A percentile compares a stretch with the other conserved stretches of the same genome.
Conservation (phyloP, 2,329 filamentous ascomycete genomes). For the Penicillium fuscoglaucum region DNA sequence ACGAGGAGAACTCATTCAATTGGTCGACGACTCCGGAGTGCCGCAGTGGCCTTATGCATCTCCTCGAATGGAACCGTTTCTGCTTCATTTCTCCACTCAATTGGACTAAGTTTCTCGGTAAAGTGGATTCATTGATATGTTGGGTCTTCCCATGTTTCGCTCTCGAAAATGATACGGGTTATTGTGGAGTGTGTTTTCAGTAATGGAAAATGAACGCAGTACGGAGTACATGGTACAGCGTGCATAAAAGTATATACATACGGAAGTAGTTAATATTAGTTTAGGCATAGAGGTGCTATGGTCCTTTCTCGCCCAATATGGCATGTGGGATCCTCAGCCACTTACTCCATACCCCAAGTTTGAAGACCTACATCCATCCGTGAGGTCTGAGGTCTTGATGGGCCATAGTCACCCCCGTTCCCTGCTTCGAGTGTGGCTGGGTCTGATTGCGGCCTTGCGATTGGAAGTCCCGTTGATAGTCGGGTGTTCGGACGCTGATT, state of each 20-base stretch:
- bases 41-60: slow-evolving; percentile 3
- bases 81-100: slow-evolving; percentile 1
- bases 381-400: background rate
- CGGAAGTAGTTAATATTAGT: background rate
- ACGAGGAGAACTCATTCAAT: background rate
- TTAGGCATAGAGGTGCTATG: background rate
- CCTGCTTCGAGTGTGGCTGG: slow-evolving; percentile 9
- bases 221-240: background rate
- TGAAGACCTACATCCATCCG: background rate
- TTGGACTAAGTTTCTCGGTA: slow-evolving; percentile 2
- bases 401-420: background rate
- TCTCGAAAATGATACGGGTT: slow-evolving; percentile 2
- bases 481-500: background rate
- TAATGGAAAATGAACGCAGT: background rate
- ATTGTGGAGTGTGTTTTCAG: background rate
- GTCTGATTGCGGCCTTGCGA: background rate
- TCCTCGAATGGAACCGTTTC: background rate
- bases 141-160: background rate
- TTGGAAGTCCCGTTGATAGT: background rate
- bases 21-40: background rate
- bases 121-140: slow-evolving; percentile 1
- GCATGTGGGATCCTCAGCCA: slow-evolving; percentile 6
- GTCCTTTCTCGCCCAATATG: background rate
- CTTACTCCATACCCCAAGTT: slow-evolving; percentile 2
- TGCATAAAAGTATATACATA: background rate